These are phyloP conservation scores for Solanum appendiculatum DNA, from an alignment of 257 asterid genomes.

Conservation along the genomic window DNA sequence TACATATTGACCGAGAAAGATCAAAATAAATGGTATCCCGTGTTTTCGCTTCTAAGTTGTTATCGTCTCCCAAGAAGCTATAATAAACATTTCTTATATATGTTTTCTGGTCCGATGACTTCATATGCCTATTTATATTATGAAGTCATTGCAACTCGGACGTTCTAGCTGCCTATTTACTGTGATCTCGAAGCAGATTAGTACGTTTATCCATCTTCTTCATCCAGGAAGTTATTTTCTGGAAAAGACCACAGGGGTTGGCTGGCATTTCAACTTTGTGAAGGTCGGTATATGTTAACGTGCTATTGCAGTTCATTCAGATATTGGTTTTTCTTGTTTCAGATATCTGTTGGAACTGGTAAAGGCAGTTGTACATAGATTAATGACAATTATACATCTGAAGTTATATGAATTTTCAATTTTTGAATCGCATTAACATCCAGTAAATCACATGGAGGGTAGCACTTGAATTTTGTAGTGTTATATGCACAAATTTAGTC, in stretches of 20 bases:
- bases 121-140: background rate
- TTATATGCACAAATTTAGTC: background rate
- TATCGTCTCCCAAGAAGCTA: background rate
- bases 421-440: background rate
- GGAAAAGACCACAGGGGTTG: background rate
- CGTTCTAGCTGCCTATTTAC: background rate
- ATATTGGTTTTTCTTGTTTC: slow-evolving; percentile 11
- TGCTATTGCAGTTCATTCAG: slow-evolving; percentile 11
- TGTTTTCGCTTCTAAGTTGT: background rate
- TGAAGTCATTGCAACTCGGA: background rate
- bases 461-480: background rate
- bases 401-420: background rate
- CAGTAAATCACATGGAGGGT: background rate
- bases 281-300: slow-evolving; percentile 10
- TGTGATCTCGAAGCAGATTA: background rate
- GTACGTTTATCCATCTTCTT: background rate
- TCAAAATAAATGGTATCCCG: slow-evolving; percentile 9
- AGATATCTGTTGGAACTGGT: slow-evolving; percentile 16
- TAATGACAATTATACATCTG: background rate
- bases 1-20: background rate
- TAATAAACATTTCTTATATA: background rate
- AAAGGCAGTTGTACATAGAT: slow-evolving; percentile 18
- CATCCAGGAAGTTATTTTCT: background rate
- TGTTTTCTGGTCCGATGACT: background rate
- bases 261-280: background rate